Percentiles rank a stretch among this genome's conserved stretches.
Conservation (phyloP, 306 rosid genomes). For the Citrullus colocynthis region DNA sequence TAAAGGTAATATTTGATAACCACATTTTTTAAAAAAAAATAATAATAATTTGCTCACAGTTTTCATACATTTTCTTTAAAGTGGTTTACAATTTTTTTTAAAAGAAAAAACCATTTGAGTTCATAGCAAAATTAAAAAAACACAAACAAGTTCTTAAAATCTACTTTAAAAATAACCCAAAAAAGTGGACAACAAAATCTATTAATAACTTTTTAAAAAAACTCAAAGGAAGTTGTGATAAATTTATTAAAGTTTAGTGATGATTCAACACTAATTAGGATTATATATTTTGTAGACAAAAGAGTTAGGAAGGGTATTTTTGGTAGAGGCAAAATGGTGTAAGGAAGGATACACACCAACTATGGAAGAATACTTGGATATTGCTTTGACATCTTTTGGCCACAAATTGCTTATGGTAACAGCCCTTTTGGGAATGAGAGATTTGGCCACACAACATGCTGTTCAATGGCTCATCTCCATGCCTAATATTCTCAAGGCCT, state of each 20-base stretch:
- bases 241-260: neutral
- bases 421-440: slow-evolving; percentile 10
- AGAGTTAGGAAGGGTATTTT: slow-evolving; percentile 10
- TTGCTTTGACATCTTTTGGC: slow-evolving; percentile 1
- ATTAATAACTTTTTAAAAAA: too few species aligned
- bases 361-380: slow-evolving; percentile 20
- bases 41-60: too few species aligned
- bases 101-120: too few species aligned
- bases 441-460: slow-evolving; percentile 2
- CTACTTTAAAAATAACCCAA: too few species aligned
- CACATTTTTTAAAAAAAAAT: too few species aligned
- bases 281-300: neutral
- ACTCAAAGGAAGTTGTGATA: neutral
- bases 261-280: neutral
- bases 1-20: too few species aligned
- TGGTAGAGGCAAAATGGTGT: slow-evolving; percentile 35
- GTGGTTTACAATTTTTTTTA: too few species aligned
- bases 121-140: too few species aligned
- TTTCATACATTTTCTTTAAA: too few species aligned
- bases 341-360: slow-evolving; percentile 19
- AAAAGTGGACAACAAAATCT: too few species aligned
- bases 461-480: slow-evolving; percentile 2
- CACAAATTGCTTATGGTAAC: slow-evolving; percentile 1
- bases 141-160: too few species aligned
- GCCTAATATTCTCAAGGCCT: slow-evolving; percentile 11